Base-by-base conservation (phyloP, 805 yeast genomes). In the Lipomyces lipofer region DNA sequence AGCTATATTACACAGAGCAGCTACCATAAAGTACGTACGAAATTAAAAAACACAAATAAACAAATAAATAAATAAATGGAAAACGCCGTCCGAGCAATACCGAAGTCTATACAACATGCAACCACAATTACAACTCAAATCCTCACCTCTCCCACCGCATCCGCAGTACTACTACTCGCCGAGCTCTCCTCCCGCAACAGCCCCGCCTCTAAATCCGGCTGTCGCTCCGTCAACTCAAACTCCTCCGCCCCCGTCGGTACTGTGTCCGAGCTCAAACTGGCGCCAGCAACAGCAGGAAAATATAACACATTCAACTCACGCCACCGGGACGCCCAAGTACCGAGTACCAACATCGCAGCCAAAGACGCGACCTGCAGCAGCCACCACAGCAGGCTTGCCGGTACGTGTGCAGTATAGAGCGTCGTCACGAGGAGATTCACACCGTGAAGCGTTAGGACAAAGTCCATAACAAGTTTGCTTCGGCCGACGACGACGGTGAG, bases 401-500 rank as follows among this genome's bases (percentile, higher is more conserved):
- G 99, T 59, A 92, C 78, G 28, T 77, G 75, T 0, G 81, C 78
- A 1, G 88, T 76, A 59, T 81, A 82, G 0, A 80, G 56, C 82
- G 88, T 83, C 0, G 83, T 88, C 2, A 88, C 82, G 2, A 83
- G 49, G 22, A 92, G 70, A 71, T 92, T 85, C 47, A 94, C 78
- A 21, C 86, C 81, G 69, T 94, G 97, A 13, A 92, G 81, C 0
- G 99, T 94, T n/a, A 92, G 67, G 9, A 96, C 97, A 73, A 94
- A 92, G 71, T 92, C 99, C 86, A 96, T 86, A 0, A 97, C 98
- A 47, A 92, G 73, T 69, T 92, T 94, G 39, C 96, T 86, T 53
- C 98, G 76, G 0, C 98, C 97, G 10, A 92, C 96, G 25, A 92
- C 83, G 1, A 91, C 71, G 0, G 95, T 88, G 66, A 92, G 83